Percentiles rank a stretch among this genome's conserved stretches.
Conservation (phyloP, 1,284 basidiomycete species). For the Leccinum angustisporum region DNA sequence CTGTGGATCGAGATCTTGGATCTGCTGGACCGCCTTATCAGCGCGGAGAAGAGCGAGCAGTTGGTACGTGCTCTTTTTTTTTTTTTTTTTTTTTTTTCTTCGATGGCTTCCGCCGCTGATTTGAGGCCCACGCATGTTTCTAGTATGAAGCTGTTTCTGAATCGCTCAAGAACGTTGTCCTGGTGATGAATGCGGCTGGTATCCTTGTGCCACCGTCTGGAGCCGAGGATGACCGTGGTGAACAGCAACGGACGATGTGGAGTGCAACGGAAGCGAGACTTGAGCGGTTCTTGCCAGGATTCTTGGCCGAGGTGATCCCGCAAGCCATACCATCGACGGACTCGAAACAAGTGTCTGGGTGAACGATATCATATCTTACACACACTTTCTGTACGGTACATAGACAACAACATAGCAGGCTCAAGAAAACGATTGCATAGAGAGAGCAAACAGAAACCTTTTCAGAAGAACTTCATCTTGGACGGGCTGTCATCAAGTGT, state of each 20-base stretch:
- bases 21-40: constrained; percentile 87
- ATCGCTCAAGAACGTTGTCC: constrained; percentile 93
- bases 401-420: neutral
- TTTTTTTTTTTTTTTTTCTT: neutral
- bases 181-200: constrained; percentile 91
- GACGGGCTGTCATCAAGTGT: constrained; percentile 39
- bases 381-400: constrained; percentile 4
- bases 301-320: constrained; percentile 73
- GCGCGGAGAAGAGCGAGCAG: constrained; percentile 80
- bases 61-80: constrained; percentile 59
- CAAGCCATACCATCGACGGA: constrained; percentile 15
- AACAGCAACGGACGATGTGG: constrained; percentile 80
- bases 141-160: constrained; percentile 95
- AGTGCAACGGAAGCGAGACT: constrained; percentile 79
- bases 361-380: constrained; percentile 8
- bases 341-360: constrained; percentile 17
- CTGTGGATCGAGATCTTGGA: constrained; percentile 94
- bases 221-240: constrained; percentile 52
- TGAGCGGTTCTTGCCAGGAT: constrained; percentile 87
- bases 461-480: constrained; percentile 51
- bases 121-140: neutral
- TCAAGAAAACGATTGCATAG: constrained; percentile 1
- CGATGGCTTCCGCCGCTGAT: constrained; percentile 12
- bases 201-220: constrained; percentile 74
- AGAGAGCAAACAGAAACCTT: neutral